These are phyloP conservation scores for Dalbergia cultrata DNA, from an alignment of 306 rosid species.

Conservation along the genomic window DNA sequence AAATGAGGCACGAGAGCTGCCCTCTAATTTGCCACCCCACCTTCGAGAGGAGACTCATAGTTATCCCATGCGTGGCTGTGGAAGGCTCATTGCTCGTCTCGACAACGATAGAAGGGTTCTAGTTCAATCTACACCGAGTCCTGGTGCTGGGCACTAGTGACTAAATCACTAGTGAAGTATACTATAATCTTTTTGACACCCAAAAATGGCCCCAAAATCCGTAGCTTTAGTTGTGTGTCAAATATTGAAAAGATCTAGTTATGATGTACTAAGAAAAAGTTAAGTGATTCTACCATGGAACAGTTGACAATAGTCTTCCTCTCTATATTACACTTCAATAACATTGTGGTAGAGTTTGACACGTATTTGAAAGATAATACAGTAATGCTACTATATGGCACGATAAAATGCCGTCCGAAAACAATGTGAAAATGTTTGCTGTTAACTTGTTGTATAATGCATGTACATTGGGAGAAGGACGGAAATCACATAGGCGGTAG, in stretches of 20 bases:
- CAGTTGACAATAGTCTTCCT: too few relatives aligned
- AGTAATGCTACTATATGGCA: too few relatives aligned
- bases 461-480: too few relatives aligned
- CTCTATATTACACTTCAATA: too few relatives aligned
- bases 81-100: not conserved
- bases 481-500: too few relatives aligned
- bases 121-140: constrained; percentile 40
- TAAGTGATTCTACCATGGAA: too few relatives aligned
- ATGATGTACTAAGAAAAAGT: too few relatives aligned
- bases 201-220: not conserved
- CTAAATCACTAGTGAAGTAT: not conserved
- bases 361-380: too few relatives aligned
- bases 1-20: constrained; percentile 17
- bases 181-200: not conserved
- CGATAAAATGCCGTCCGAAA: too few relatives aligned
- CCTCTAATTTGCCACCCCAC: not conserved
- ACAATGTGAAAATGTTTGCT: too few relatives aligned
- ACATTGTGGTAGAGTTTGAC: too few relatives aligned
- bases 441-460: too few relatives aligned
- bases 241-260: not conserved
- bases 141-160: constrained; percentile 42
- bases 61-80: not conserved
- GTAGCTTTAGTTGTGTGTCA: constrained; percentile 1
- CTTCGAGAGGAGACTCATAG: constrained; percentile 2
- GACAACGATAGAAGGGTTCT: constrained; percentile 10